Evolutionary conservation across 805 yeast species (phyloP).

Genomic region (Cyberlindnera misumaiensis): DNA sequence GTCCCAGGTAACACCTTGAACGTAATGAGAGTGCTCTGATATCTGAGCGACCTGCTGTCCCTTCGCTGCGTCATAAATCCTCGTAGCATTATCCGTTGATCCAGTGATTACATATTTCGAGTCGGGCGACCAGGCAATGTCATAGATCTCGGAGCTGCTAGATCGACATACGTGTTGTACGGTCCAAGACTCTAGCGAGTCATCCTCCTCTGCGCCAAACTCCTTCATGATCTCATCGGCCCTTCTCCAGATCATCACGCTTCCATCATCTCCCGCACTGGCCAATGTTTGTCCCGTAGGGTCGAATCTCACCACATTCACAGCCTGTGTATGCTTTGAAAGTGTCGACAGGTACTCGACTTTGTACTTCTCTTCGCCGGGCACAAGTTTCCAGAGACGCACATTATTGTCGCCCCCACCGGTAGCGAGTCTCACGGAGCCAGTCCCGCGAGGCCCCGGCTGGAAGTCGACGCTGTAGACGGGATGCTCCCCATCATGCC

Average conservation of each 20-base stretch:
- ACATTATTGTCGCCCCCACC: slow-evolving; percentile 94
- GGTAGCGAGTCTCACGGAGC: slow-evolving; percentile 58
- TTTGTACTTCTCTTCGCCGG: slow-evolving; percentile 22
- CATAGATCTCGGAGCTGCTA: slow-evolving; percentile 75
- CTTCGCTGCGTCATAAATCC: slow-evolving; percentile 53
- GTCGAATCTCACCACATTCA: slow-evolving; percentile 80
- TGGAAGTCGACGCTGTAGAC: slow-evolving; percentile 65
- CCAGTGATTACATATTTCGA: slow-evolving; percentile 74
- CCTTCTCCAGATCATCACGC: slow-evolving; percentile 71
- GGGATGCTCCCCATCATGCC: slow-evolving; percentile 74
- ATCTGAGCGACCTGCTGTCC: slow-evolving; percentile 55
- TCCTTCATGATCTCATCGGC: slow-evolving; percentile 49
- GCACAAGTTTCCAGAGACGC: slow-evolving; percentile 33
- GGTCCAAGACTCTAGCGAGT: slow-evolving; percentile 71
- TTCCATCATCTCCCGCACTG: slow-evolving; percentile 94
- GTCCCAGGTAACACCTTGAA: slow-evolving; percentile 97
- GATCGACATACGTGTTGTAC: slow-evolving; percentile 52
- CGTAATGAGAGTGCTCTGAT: slow-evolving; percentile 78
- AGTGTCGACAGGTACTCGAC: slow-evolving; percentile 78
- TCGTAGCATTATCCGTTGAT: slow-evolving; percentile 79
- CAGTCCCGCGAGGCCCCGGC: slow-evolving; percentile 25
- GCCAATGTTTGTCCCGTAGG: slow-evolving; percentile 68
- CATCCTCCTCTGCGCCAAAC: slow-evolving; percentile 45
- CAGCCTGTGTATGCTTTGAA: slow-evolving; percentile 88
- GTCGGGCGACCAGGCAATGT: slow-evolving; percentile 89